Conservation (phyloP, 106 monocot species). For the Dendrobium nobile region DNA sequence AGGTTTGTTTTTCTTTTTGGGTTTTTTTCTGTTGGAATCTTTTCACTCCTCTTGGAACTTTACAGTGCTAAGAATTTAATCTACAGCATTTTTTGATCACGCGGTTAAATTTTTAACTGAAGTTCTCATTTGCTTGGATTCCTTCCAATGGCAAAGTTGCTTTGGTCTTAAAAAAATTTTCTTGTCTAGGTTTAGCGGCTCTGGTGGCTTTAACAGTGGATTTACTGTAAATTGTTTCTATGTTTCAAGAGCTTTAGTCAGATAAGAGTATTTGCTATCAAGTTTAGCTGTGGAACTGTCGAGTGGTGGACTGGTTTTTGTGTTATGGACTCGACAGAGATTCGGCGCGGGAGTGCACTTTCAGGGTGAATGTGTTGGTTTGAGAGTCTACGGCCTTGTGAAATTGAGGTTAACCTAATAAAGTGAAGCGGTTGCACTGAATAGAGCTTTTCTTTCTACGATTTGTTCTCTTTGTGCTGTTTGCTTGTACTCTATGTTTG, state of each 20-base stretch:
- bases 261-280: background rate
- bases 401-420: background rate
- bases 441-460: background rate
- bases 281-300: background rate
- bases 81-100: background rate
- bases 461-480: background rate
- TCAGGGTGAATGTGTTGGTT: background rate
- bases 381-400: background rate
- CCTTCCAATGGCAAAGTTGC: background rate
- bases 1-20: conserved; percentile 35
- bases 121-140: background rate
- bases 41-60: background rate
- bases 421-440: background rate
- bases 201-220: background rate
- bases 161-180: background rate
- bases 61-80: background rate
- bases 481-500: background rate
- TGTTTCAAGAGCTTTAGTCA: background rate
- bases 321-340: background rate
- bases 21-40: background rate
- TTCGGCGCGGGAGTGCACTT: background rate
- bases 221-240: background rate
- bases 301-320: background rate
- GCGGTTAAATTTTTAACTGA: background rate
- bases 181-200: background rate